Conservation (phyloP, 805 yeast genomes). For the Candida piceae region DNA sequence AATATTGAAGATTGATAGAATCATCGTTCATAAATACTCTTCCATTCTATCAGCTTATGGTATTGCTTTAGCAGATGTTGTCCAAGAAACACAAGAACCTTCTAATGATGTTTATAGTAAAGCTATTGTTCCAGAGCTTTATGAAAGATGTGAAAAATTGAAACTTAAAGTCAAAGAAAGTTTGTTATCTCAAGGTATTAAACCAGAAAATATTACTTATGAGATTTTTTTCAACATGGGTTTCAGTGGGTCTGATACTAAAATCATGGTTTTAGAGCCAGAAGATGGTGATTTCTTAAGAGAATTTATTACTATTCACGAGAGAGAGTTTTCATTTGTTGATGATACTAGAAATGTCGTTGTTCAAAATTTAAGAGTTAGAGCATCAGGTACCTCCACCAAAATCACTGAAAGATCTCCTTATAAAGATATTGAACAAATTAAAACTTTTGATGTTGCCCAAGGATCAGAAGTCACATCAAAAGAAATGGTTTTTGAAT, state of each 20-base stretch:
- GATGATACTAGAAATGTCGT: constrained; percentile 50
- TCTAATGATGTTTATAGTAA: constrained; percentile 41
- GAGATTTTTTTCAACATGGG: constrained; percentile 74
- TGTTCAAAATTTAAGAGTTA: constrained; percentile 58
- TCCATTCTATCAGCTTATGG: constrained; percentile 86
- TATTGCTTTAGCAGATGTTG: constrained; percentile 81
- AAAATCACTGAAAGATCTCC: constrained; percentile 10
- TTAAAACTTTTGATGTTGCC: constrained; percentile 71
- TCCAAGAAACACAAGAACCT: constrained; percentile 74
- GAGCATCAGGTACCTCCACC: constrained; percentile 71
- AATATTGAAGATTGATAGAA: constrained; percentile 60
- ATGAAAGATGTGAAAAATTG: constrained; percentile 42
- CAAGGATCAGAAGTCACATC: constrained; percentile 50
- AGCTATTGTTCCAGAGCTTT: constrained; percentile 30
- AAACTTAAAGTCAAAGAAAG: constrained; percentile 35
- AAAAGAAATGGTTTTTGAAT: constrained; percentile 35
- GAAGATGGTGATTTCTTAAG: constrained; percentile 30
- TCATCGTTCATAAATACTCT: constrained; percentile 74
- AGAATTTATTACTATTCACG: constrained; percentile 49
- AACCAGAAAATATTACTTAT: constrained; percentile 37
- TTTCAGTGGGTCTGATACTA: constrained; percentile 87
- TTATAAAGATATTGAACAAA: constrained; percentile 32
- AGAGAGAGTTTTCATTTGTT: constrained; percentile 64
- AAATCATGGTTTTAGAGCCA: constrained; percentile 58
- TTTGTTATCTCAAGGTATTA: constrained; percentile 50